These are phyloP conservation scores for Moniliella sp. DNA, from an alignment of 1,284 basidiomycete genomes.

Conservation along the genomic window DNA sequence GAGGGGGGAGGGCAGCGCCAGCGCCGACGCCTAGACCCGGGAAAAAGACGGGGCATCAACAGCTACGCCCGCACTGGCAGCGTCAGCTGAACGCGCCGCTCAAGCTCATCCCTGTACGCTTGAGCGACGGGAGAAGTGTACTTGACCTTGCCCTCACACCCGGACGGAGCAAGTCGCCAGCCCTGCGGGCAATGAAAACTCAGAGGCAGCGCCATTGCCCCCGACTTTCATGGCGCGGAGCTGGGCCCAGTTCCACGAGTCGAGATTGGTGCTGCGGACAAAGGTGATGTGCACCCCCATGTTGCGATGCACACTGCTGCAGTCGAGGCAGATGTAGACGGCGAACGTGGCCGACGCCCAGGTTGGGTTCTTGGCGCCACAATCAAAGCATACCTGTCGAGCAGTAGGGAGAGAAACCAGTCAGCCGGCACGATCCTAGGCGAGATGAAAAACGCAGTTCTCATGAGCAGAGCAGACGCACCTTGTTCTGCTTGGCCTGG, in stretches of 20 bases:
- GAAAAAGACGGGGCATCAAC: constrained; percentile 20
- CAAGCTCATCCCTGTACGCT: constrained; percentile 78
- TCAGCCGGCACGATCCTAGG: not conserved
- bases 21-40: constrained; percentile 31
- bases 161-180: constrained; percentile 50
- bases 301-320: constrained; percentile 81
- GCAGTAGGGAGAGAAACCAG: not conserved
- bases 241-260: constrained; percentile 76
- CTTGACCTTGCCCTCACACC: constrained; percentile 61
- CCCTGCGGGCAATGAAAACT: constrained; percentile 68
- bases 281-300: constrained; percentile 97
- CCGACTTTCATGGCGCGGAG: constrained; percentile 88
- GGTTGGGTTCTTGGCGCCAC: constrained; percentile 81
- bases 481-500: constrained; percentile 24
- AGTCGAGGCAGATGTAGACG: constrained; percentile 92
- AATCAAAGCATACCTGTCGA: constrained; percentile 76
- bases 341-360: constrained; percentile 93
- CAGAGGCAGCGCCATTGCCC: constrained; percentile 67
- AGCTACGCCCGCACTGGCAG: constrained; percentile 20
- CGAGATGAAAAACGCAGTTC: not conserved
- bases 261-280: constrained; percentile 86
- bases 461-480: constrained; percentile 3
- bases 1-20: constrained; percentile 21
- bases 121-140: constrained; percentile 64
- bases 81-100: constrained; percentile 59